Evolutionary conservation across 1,139 yeast genomes (phyloP).

Genomic region (Pichia sp.): DNA sequence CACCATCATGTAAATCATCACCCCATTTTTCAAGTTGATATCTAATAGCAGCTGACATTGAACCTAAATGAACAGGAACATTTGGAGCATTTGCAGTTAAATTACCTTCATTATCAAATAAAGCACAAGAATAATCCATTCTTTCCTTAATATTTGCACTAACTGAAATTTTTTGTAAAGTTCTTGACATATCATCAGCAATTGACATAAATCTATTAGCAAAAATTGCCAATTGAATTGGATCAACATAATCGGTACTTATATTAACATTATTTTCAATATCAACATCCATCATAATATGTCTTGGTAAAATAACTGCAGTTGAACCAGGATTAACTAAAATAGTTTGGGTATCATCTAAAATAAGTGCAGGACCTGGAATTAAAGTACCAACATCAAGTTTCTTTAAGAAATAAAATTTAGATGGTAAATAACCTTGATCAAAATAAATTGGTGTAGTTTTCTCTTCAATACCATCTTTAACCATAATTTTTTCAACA

Average conservation of each 20-base stretch:
- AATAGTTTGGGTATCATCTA: conserved; percentile 83
- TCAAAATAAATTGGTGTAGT: conserved; percentile 16
- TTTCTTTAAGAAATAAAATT: conserved; percentile 23
- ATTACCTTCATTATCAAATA: conserved; percentile 48
- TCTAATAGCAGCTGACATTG: conserved; percentile 54
- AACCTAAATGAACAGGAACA: conserved; percentile 56
- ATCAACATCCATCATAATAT: conserved; percentile 4
- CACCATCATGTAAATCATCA: conserved; percentile 46
- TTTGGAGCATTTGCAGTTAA: conserved; percentile 60
- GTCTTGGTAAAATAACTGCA: conserved; percentile 53
- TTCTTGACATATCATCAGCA: conserved; percentile 58
- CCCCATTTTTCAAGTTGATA: conserved; percentile 45
- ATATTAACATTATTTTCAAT: conserved; percentile 1
- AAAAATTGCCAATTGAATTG: conserved; percentile 49
- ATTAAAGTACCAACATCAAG: conserved; percentile 47
- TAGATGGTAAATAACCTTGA: conserved; percentile 15
- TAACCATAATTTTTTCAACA: conserved; percentile 7
- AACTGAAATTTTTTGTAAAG: conserved; percentile 52
- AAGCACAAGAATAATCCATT: conserved; percentile 55
- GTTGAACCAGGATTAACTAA: conserved; percentile 61
- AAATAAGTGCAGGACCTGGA: conserved; percentile 73
- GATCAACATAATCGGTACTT: conserved; percentile 31
- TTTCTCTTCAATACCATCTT: conserved; percentile 13
- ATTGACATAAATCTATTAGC: conserved; percentile 57
- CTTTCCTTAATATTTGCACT: conserved; percentile 56